Evolutionary conservation across 2,329 filamentous ascomycete species (phyloP), one percentile per base, ranked within the genome.

Genomic region (Cercospora citrullina): DNA sequence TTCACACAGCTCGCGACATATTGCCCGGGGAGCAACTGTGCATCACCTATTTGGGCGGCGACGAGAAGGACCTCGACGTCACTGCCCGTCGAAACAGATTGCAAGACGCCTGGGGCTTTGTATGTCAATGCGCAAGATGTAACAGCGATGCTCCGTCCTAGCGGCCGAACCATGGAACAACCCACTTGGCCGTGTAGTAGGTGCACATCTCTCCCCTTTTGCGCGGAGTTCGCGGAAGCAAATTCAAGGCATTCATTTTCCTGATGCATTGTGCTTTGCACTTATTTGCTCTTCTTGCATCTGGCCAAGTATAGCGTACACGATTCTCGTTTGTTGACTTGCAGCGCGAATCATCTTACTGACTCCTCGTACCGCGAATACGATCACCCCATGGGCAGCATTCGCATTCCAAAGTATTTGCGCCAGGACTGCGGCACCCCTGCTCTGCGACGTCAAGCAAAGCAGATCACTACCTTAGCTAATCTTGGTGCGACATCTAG

Each of bases 31-130:
- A 82, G 42, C 78, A 84, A 73, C 72, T 83, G 70, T 83, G 80
- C 65, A 84, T 84, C 68, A 83, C 79, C 42, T 84, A 84, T 74
- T 64, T 84, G 55, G 83, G 82, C 30, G 81, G 81, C 7, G 83
- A 84, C 70, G 82, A 84, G 73, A 78, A 79, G 70, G 77, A 76
- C 53, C 60, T 81, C 75, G 74, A 72, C 53, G 69, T 79, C 5
- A 73, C 66, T 3, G 77, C 79, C 71, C 75, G 83, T 66, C 79
- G 79, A 74, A 63, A 68, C 66, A 75, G 75, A 57, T 72, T 84
- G 73, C 76, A 73, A 67, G 73, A 76, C 61, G 79, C 78, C 39
- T 84, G 83, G 83, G 82, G 79, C 0, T 84, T 84, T 74, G 76
- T 78, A 6, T 84, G 82, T 74, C 74, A 62, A 51, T 84, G 82